Evolutionary conservation across 352 stramenopile species (phyloP), one percentile per base, ranked within the genome.

Genomic region (Blastocystis sp.): DNA sequence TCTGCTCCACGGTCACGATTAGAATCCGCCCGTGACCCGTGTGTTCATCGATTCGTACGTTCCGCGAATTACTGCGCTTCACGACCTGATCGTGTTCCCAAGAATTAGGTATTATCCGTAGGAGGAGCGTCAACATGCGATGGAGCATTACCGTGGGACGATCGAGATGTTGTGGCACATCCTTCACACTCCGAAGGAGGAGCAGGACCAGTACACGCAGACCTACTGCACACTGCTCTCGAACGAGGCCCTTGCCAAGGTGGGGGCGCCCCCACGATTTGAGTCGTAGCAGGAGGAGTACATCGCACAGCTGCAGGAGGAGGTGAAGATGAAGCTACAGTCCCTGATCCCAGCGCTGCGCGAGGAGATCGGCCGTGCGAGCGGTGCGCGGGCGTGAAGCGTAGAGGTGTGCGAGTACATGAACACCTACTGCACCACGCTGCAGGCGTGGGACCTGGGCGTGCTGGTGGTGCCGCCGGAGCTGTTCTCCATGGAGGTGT

Each of bases 401-500:
- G 5, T 77, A 77, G 66, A 60, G 19, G 34, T 77, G 10, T 60
- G 53, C 52, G 66, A 77, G 7, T 77, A 61, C 66, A 41, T 77
- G 17, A 21, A 43, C 2, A 34, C 21, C 38, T 77, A 77, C 66
- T 60, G 66, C 38, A 77, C 19, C 52, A 17, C 60, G 23, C 66
- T 77, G 66, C n/a, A 77, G 5, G 60, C 38, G n/a, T 77, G 66
- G 66, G 34, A 77, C 19, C 60, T 77, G n/a, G 53, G 38, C 5
- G 7, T 77, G 7, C 19, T 77, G 66, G 23, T 1, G 1, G 38
- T 60, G 5, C 41, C 66, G 66, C 43, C 28, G 60, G 66, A 77
- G 5, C 34, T 60, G 4, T 77, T 77, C 66, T 41, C 66, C 2
- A 77, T 77, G 66, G 66, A 77, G 23, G 14, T 77, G 66, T 77